phyloP scores from a whole-genome alignment of 78 protist species.

The slime mould (Dictyostelium discoideum) region DNA sequence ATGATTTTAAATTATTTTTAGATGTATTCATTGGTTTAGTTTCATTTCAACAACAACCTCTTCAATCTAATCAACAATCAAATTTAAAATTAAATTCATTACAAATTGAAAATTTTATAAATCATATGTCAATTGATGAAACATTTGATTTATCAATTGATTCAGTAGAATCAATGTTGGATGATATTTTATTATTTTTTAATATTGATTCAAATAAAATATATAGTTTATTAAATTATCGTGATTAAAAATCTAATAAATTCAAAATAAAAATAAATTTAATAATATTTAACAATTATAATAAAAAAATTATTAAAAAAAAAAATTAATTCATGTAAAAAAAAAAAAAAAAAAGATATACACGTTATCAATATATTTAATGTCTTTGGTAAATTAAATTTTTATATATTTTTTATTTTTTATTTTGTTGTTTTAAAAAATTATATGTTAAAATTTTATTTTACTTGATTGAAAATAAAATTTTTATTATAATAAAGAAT shows the following conservation, averaged over 20 bases:
- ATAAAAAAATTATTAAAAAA: not conserved
- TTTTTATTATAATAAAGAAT: too few species aligned
- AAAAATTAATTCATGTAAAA: too few species aligned
- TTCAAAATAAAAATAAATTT: not conserved
- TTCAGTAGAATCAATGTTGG: not conserved
- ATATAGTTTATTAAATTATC: not conserved
- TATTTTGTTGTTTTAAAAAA: too few species aligned
- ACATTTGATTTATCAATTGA: not conserved
- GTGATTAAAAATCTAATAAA: not conserved
- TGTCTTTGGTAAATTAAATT: too few species aligned
- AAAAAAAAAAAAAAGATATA: too few species aligned
- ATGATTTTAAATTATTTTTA: slow-evolving; percentile 10
- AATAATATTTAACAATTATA: not conserved
- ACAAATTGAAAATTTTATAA: not conserved
- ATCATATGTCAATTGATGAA: not conserved
- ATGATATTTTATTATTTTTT: not conserved
- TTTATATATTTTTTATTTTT: too few species aligned
- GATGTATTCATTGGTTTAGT: not conserved
- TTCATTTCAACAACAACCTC: not conserved
- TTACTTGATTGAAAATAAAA: not conserved
- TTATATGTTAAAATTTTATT: too few species aligned
- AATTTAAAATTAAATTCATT: not conserved
- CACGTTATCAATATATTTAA: too few species aligned
- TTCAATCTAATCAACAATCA: not conserved
- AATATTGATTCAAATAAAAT: slow-evolving; percentile 2